A percentile compares a stretch with the other conserved stretches of the same genome.
Evolutionary conservation across 441 rosid species (phyloP).

Genomic region (Kokia cookei): DNA sequence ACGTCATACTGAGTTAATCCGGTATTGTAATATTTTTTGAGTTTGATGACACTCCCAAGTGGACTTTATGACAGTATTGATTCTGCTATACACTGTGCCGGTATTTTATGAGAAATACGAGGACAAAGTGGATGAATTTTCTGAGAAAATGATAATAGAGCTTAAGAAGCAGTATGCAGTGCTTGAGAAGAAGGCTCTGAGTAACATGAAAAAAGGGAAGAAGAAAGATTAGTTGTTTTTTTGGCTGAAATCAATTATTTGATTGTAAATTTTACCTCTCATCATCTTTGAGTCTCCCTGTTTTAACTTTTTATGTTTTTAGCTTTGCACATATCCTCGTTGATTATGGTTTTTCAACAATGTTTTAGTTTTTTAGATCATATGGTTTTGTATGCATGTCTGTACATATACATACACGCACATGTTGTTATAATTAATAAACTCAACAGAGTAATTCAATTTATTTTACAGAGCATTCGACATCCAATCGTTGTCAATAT

Average conservation of each 20-base stretch:
- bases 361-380: background rate
- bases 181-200: conserved; percentile 69
- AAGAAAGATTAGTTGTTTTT: conserved; percentile 28
- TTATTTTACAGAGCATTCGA: too few species aligned
- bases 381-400: background rate
- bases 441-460: too few species aligned
- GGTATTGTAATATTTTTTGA: background rate
- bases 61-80: conserved; percentile 43
- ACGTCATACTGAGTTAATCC: too few species aligned
- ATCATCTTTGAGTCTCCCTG: background rate
- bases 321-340: background rate
- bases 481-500: too few species aligned
- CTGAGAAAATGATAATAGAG: conserved; percentile 66
- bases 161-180: conserved; percentile 74
- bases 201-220: conserved; percentile 65
- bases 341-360: background rate
- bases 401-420: background rate
- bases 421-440: too few species aligned
- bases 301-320: background rate
- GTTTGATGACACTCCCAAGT: background rate
- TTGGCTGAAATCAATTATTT: background rate
- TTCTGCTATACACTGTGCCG: conserved; percentile 69
- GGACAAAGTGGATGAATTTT: conserved; percentile 66
- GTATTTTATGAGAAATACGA: conserved; percentile 77
- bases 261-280: background rate